phyloP scores from a whole-genome alignment of 2,329 filamentous ascomycete species.

The Colletotrichum sansevieriae region DNA sequence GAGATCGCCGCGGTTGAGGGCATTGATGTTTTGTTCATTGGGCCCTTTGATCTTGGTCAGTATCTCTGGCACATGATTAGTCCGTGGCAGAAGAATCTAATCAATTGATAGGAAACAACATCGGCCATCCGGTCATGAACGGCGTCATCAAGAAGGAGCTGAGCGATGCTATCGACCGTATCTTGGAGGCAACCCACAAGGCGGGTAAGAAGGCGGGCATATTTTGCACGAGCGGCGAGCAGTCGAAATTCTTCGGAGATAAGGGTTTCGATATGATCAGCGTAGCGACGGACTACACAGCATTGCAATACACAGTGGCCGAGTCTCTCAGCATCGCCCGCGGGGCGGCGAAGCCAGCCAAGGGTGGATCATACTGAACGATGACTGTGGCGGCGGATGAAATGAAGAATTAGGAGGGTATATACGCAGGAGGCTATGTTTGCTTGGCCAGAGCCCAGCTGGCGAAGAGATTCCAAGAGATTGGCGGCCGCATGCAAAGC shows the following conservation, averaged over 20 bases:
- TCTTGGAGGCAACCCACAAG: constrained; percentile 68
- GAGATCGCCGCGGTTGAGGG: constrained; percentile 72
- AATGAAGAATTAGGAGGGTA: constrained; percentile 2
- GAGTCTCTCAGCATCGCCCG: constrained; percentile 62
- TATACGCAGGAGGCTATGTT: constrained; percentile 6
- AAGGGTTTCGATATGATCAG: constrained; percentile 74
- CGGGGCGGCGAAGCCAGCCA: constrained; percentile 53
- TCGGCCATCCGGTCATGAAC: constrained; percentile 72
- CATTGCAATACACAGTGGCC: constrained; percentile 60
- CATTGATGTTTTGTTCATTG: constrained; percentile 74
- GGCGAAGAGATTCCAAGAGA: constrained; percentile 25
- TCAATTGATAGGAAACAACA: constrained; percentile 63
- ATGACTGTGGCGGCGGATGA: not conserved
- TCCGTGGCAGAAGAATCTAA: constrained; percentile 9
- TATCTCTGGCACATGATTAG: not conserved
- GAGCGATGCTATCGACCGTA: constrained; percentile 68
- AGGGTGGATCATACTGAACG: constrained; percentile 58
- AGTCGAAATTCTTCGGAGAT: constrained; percentile 66
- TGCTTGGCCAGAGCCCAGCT: not conserved
- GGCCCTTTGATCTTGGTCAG: constrained; percentile 73
- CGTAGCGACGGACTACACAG: constrained; percentile 68
- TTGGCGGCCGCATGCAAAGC: constrained; percentile 16
- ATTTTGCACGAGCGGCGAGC: constrained; percentile 68
- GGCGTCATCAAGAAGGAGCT: constrained; percentile 71
- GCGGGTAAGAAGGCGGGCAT: constrained; percentile 77